A percentile compares a stretch with the other conserved stretches of the same genome.
Conservation (phyloP, 495 filamentous ascomycete genomes). For the Neohortaea acidophila region DNA sequence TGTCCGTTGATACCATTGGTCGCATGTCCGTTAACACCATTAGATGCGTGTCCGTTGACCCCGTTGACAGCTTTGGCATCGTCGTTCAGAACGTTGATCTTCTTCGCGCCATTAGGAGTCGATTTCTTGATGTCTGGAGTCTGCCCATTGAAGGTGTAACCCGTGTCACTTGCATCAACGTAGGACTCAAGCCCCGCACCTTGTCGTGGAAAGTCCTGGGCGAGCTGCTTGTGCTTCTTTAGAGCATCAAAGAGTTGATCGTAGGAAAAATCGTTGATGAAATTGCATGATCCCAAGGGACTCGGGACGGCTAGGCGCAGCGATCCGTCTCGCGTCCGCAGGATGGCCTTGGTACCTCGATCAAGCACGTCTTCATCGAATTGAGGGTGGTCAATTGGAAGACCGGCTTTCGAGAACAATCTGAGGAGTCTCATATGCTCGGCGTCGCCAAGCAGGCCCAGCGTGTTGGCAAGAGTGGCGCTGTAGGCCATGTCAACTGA, state of each 20-base stretch:
- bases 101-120: slow-evolving; percentile 20
- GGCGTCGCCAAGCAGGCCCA: slow-evolving; percentile 34
- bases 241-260: slow-evolving; percentile 39
- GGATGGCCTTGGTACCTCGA: slow-evolving; percentile 43
- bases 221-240: slow-evolving; percentile 37
- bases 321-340: slow-evolving; percentile 47
- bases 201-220: slow-evolving; percentile 38
- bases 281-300: slow-evolving; percentile 40
- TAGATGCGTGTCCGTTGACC: slow-evolving; percentile 22
- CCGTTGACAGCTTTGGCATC: too few species aligned
- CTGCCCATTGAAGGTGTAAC: slow-evolving; percentile 35
- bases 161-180: slow-evolving; percentile 46
- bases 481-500: slow-evolving; percentile 54
- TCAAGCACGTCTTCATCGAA: slow-evolving; percentile 45
- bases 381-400: slow-evolving; percentile 46
- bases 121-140: slow-evolving; percentile 24
- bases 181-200: slow-evolving; percentile 46
- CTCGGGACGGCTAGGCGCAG: slow-evolving; percentile 43
- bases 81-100: slow-evolving; percentile 21
- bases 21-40: slow-evolving; percentile 7
- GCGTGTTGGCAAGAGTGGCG: slow-evolving; percentile 41
- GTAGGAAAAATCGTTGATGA: slow-evolving; percentile 40
- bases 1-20: slow-evolving; percentile 14
- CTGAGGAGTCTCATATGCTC: slow-evolving; percentile 41
- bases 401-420: slow-evolving; percentile 45